Percentiles rank a stretch among this genome's conserved stretches.
These are phyloP conservation scores for Puccinia horiana DNA, from an alignment of 1,284 basidiomycete genomes.

Conservation along the genomic window DNA sequence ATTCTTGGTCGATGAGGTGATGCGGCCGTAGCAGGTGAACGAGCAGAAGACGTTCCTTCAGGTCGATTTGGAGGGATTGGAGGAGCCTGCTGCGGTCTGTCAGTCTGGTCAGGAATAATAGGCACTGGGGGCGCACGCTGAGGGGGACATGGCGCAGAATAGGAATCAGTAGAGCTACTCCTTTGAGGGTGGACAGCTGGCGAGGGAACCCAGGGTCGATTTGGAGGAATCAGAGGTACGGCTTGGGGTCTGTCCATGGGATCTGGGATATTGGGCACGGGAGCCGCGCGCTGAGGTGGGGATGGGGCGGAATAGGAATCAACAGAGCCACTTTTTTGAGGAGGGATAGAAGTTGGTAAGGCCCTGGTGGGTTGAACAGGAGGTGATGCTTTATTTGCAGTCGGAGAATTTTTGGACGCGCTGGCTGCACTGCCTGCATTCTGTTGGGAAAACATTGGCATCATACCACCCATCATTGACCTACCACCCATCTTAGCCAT, in stretches of 20 bases:
- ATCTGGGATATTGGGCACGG: constrained; percentile 5
- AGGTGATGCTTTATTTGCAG: constrained; percentile 6
- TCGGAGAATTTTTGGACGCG: constrained; percentile 3
- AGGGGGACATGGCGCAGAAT: constrained; percentile 23
- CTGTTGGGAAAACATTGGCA: constrained; percentile 28
- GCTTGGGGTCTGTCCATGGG: background rate
- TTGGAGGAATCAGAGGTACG: constrained; percentile 28
- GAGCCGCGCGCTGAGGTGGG: constrained; percentile 23
- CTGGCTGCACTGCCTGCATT: background rate
- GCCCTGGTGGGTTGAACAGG: constrained; percentile 28
- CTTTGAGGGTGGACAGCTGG: background rate
- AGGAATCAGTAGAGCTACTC: constrained; percentile 12
- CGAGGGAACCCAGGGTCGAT: constrained; percentile 5
- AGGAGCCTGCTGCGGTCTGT: background rate
- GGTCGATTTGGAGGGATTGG: constrained; percentile 15
- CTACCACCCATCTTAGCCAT: constrained; percentile 47
- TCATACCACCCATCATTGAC: constrained; percentile 48
- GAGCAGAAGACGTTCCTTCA: background rate
- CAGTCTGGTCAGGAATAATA: constrained; percentile 4
- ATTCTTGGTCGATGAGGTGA: constrained; percentile 23
- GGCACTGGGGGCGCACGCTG: constrained; percentile 15
- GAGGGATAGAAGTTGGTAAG: constrained; percentile 6
- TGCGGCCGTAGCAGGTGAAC: constrained; percentile 5
- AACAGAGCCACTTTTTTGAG: background rate
- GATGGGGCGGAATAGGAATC: constrained; percentile 28